A percentile compares a stretch with the other conserved stretches of the same genome.
Conservation (phyloP, 1,284 basidiomycete species). For the Moesziomyces antarcticus region DNA sequence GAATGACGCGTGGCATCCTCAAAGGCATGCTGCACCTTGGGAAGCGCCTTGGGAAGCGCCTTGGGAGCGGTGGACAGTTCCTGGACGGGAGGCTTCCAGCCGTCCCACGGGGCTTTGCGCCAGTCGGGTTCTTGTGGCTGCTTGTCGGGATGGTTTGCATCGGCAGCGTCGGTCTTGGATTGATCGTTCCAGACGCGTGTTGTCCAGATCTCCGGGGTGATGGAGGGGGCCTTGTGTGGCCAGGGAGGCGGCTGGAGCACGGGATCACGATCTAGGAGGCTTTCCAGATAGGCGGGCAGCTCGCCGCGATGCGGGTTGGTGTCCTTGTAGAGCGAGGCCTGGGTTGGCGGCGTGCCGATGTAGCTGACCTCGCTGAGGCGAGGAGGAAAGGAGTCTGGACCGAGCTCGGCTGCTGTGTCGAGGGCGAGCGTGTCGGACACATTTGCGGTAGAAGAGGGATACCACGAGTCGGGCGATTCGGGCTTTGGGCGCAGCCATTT, state of each 20-base stretch:
- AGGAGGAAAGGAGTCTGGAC: slow-evolving; percentile 30
- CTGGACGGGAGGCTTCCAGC: slow-evolving; percentile 58
- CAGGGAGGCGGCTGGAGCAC: slow-evolving; percentile 40
- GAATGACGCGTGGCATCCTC: slow-evolving; percentile 44
- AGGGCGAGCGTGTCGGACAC: neutral
- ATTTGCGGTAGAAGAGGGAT: slow-evolving; percentile 4
- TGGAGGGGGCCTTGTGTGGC: slow-evolving; percentile 35
- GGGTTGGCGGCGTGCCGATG: slow-evolving; percentile 5
- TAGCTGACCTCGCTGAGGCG: slow-evolving; percentile 17
- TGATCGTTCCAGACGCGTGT: slow-evolving; percentile 48
- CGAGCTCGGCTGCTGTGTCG: slow-evolving; percentile 6
- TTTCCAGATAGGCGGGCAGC: slow-evolving; percentile 33
- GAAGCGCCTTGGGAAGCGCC: slow-evolving; percentile 41
- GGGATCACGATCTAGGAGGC: slow-evolving; percentile 39
- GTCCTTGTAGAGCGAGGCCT: slow-evolving; percentile 37
- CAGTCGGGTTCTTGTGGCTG: slow-evolving; percentile 56
- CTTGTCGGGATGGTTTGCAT: slow-evolving; percentile 45
- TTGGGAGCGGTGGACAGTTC: slow-evolving; percentile 19
- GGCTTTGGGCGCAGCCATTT: slow-evolving; percentile 19
- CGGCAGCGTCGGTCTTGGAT: slow-evolving; percentile 45
- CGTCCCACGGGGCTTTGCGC: slow-evolving; percentile 44
- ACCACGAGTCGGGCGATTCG: slow-evolving; percentile 31
- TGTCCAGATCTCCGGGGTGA: slow-evolving; percentile 39
- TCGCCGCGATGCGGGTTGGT: slow-evolving; percentile 56
- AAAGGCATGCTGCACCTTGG: slow-evolving; percentile 58